phyloP scores from a whole-genome alignment of 2,329 filamentous ascomycete genomes.

The Microsporum ferrugineum region DNA sequence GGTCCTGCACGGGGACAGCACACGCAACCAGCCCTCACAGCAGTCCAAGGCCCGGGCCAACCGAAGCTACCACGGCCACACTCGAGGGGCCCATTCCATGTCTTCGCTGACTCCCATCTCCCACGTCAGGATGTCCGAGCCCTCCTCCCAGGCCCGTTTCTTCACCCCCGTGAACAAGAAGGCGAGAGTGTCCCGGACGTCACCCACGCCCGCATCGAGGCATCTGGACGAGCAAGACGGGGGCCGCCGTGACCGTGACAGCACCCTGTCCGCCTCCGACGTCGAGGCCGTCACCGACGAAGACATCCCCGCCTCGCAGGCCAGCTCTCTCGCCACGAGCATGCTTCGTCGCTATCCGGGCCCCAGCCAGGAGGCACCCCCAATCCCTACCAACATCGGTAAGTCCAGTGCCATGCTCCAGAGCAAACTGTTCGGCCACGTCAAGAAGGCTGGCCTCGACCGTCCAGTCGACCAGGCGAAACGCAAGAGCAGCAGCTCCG shows the following conservation, averaged over 20 bases:
- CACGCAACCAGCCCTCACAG: slow-evolving; percentile 63
- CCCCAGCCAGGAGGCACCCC: slow-evolving; percentile 24
- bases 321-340: slow-evolving; percentile 63
- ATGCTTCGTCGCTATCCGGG: slow-evolving; percentile 54
- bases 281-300: slow-evolving; percentile 48
- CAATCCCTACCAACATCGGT: slow-evolving; percentile 28
- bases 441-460: slow-evolving; percentile 45
- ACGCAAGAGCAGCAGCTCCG: slow-evolving; percentile 31
- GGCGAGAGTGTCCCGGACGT: slow-evolving; percentile 39
- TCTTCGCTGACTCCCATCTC: slow-evolving; percentile 50
- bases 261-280: slow-evolving; percentile 64
- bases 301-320: slow-evolving; percentile 60
- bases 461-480: slow-evolving; percentile 23
- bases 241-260: slow-evolving; percentile 63
- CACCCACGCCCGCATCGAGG: slow-evolving; percentile 32
- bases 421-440: slow-evolving; percentile 50
- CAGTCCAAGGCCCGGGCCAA: slow-evolving; percentile 44
- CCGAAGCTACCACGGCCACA: slow-evolving; percentile 48
- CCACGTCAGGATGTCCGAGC: slow-evolving; percentile 24
- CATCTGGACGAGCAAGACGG: slow-evolving; percentile 26
- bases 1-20: slow-evolving; percentile 65
- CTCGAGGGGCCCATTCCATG: slow-evolving; percentile 66
- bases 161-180: slow-evolving; percentile 51
- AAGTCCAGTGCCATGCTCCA: slow-evolving; percentile 43
- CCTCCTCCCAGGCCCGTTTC: slow-evolving; percentile 45